These are phyloP conservation scores for Trametes sanguinea DNA, from an alignment of 768 basidiomycete species.

Conservation along the genomic window DNA sequence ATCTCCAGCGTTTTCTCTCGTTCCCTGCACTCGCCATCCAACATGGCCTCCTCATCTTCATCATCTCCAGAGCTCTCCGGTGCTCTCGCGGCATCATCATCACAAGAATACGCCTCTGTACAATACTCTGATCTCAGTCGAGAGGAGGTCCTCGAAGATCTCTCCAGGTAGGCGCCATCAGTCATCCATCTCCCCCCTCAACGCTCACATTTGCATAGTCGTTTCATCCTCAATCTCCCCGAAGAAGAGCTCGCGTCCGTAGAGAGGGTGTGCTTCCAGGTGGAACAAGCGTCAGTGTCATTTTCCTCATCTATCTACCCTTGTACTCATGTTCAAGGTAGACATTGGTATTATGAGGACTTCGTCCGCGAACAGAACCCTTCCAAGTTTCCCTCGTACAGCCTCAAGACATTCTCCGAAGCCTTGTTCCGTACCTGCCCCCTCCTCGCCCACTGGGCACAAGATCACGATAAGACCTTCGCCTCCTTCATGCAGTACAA, in stretches of 20 bases:
- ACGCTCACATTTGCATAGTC: conserved; percentile 46
- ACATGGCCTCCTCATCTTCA: conserved; percentile 76
- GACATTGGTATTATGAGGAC: conserved; percentile 99
- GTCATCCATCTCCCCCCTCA: conserved; percentile 21
- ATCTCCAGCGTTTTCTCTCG: conserved; percentile 32
- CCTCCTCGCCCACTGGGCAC: conserved; percentile 76
- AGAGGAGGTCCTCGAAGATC: conserved; percentile 88
- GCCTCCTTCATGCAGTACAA: conserved; percentile 95
- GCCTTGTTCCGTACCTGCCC: conserved; percentile 88
- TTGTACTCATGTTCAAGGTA: conserved; percentile 35
- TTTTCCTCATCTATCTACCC: background rate
- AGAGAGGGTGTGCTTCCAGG: conserved; percentile 96
- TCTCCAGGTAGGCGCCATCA: conserved; percentile 63
- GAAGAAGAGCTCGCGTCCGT: conserved; percentile 88
- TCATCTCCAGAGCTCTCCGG: conserved; percentile 74
- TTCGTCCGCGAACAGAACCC: conserved; percentile 92
- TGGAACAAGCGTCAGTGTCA: conserved; percentile 91
- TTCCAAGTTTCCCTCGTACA: conserved; percentile 74
- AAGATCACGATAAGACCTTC: conserved; percentile 85
- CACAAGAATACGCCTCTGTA: conserved; percentile 50
- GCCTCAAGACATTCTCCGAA: conserved; percentile 91
- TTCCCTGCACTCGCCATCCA: conserved; percentile 25
- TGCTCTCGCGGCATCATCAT: conserved; percentile 42
- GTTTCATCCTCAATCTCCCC: conserved; percentile 96
- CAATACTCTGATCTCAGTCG: conserved; percentile 64